Evolutionary conservation across 768 basidiomycete species (phyloP).

Genomic region (Atractiella rhizophila): DNA sequence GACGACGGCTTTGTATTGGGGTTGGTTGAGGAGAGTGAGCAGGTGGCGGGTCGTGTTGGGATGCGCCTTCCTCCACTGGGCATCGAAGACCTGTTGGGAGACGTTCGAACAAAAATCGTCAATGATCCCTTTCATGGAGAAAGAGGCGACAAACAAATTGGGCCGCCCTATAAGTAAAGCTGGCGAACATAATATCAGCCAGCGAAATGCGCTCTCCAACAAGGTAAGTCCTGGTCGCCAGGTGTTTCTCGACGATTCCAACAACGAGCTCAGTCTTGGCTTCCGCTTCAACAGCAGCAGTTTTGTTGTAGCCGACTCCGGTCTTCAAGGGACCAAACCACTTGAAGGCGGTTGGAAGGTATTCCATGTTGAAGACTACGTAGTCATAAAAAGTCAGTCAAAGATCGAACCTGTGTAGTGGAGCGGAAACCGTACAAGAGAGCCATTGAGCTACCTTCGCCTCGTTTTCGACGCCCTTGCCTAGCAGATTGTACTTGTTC

Average conservation of each 20-base stretch:
- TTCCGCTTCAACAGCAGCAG: conserved; percentile 20
- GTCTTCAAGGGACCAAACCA: conserved; percentile 20
- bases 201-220: conserved; percentile 84
- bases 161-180: conserved; percentile 33
- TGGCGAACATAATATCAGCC: conserved; percentile 54
- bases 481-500: conserved; percentile 51
- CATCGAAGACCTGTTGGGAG: conserved; percentile 30
- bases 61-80: conserved; percentile 36
- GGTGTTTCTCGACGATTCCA: conserved; percentile 43
- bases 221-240: conserved; percentile 59
- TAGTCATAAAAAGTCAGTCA: not conserved
- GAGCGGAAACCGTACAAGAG: conserved; percentile 34
- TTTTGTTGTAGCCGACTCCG: conserved; percentile 47
- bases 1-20: conserved; percentile 39
- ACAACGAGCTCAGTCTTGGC: conserved; percentile 25
- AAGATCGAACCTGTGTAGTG: not conserved
- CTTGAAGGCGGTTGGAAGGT: conserved; percentile 23
- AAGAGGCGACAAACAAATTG: conserved; percentile 13
- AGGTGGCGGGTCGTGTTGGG: conserved; percentile 59
- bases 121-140: not conserved
- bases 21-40: conserved; percentile 70
- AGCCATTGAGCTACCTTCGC: conserved; percentile 70
- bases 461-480: conserved; percentile 35
- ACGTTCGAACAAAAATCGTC: not conserved
- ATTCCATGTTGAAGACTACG: conserved; percentile 31